These are phyloP conservation scores for Desmodesmus armatus DNA, from an alignment of 139 green algal species.

Conservation along the genomic window DNA sequence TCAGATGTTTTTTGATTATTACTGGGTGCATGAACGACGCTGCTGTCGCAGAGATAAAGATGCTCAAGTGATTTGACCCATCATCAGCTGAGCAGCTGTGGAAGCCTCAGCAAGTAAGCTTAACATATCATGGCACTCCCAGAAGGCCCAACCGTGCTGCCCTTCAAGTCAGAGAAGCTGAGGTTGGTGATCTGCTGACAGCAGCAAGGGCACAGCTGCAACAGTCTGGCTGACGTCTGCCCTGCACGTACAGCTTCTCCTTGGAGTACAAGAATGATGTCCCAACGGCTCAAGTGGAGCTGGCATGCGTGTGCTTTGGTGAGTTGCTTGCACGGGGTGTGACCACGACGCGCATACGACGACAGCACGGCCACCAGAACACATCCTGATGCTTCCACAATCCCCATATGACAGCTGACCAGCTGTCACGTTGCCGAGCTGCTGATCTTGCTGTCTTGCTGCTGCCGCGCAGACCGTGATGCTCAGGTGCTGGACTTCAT, in stretches of 20 bases:
- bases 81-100: background rate
- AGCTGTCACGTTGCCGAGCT: too few relatives aligned
- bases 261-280: background rate
- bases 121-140: background rate
- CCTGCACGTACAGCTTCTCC: background rate
- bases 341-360: too few relatives aligned
- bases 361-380: background rate
- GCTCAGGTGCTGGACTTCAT: conserved; percentile 37
- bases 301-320: conserved; percentile 35
- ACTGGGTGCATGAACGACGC: background rate
- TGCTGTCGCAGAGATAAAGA: background rate
- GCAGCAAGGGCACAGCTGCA: background rate
- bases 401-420: too few relatives aligned
- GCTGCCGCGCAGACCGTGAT: conserved; percentile 26
- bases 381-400: too few relatives aligned
- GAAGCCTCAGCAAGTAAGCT: background rate
- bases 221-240: background rate
- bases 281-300: conserved; percentile 7
- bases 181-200: conserved; percentile 35
- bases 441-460: too few relatives aligned
- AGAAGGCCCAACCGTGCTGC: background rate
- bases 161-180: conserved; percentile 44
- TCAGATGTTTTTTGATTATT: too few relatives aligned
- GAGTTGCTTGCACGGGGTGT: background rate
- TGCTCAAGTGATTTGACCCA: background rate